These are phyloP conservation scores for Blastomyces silverae DNA, from an alignment of 2,329 filamentous ascomycete genomes.

Conservation along the genomic window DNA sequence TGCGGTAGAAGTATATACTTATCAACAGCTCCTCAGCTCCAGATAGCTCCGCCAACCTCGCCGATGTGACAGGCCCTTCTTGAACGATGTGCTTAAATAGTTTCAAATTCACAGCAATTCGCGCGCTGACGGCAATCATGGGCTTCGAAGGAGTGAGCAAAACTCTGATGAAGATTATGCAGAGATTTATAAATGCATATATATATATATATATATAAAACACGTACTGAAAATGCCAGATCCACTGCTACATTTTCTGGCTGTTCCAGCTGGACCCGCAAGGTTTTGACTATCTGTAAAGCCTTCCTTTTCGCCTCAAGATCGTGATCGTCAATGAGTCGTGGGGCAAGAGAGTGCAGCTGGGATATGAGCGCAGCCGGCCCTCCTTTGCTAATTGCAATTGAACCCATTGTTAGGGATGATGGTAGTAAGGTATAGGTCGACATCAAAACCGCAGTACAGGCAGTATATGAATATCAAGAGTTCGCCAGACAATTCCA, in stretches of 20 bases:
- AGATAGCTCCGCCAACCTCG: constrained; percentile 11
- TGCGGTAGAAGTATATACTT: not conserved
- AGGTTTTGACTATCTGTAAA: not conserved
- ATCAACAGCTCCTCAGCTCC: constrained; percentile 15
- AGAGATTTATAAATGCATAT: no score
- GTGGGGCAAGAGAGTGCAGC: not conserved
- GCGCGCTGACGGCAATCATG: constrained; percentile 13
- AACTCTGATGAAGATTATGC: not conserved
- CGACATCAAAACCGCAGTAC: not conserved
- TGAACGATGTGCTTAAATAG: constrained; percentile 12
- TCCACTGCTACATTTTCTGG: constrained; percentile 12
- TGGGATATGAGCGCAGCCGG: not conserved
- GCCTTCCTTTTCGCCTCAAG: not conserved
- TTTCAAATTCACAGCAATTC: constrained; percentile 14
- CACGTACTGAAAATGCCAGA: constrained; percentile 12
- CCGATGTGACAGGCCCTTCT: constrained; percentile 10
- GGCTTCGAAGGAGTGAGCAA: constrained; percentile 7
- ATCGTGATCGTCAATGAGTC: not conserved
- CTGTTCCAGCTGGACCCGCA: constrained; percentile 11
- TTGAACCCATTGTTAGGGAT: not conserved
- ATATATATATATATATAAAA: not conserved
- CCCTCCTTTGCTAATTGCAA: not conserved
- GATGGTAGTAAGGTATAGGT: not conserved
- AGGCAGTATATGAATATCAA: not conserved
- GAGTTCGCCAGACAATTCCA: not conserved